Conservation (phyloP, 2,329 filamentous ascomycete genomes). For the Graphiopsis chlorocephala region DNA sequence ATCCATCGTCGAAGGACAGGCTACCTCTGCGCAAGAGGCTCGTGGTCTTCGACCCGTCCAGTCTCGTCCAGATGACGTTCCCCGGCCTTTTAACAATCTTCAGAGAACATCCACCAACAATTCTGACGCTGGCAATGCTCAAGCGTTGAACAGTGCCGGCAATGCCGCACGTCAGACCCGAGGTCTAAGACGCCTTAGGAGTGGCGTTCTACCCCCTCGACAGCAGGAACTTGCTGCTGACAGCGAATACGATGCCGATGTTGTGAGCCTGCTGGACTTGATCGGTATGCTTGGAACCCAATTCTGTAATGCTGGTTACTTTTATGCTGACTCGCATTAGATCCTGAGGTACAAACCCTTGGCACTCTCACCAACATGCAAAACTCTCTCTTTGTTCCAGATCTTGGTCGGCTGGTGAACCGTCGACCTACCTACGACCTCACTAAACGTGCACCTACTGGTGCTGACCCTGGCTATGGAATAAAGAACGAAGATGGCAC, state of each 20-base stretch:
- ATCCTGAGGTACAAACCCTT: constrained; percentile 78
- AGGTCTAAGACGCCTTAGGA: constrained; percentile 24
- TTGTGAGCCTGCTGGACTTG: constrained; percentile 67
- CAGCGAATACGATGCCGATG: constrained; percentile 57
- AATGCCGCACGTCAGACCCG: constrained; percentile 28
- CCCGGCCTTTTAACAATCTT: not conserved
- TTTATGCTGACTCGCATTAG: constrained; percentile 45
- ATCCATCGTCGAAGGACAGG: constrained; percentile 29
- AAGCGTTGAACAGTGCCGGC: constrained; percentile 29
- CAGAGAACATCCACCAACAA: not conserved
- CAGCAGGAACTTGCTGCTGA: constrained; percentile 12
- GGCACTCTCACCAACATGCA: constrained; percentile 86
- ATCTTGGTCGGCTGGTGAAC: constrained; percentile 73
- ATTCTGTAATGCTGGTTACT: not conserved
- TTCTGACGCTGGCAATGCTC: constrained; percentile 14
- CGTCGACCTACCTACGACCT: constrained; percentile 75
- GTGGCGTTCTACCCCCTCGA: constrained; percentile 10
- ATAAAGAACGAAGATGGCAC: not conserved
- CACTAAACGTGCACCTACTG: constrained; percentile 47
- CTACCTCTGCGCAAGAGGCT: constrained; percentile 15
- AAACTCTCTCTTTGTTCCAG: constrained; percentile 82
- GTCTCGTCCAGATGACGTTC: not conserved
- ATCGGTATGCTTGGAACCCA: constrained; percentile 53
- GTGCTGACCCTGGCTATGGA: constrained; percentile 27
- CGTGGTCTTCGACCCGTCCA: constrained; percentile 13